These are phyloP conservation scores for Aurinia saxatilis DNA, from an alignment of 345 rosid genomes.

Conservation along the genomic window DNA sequence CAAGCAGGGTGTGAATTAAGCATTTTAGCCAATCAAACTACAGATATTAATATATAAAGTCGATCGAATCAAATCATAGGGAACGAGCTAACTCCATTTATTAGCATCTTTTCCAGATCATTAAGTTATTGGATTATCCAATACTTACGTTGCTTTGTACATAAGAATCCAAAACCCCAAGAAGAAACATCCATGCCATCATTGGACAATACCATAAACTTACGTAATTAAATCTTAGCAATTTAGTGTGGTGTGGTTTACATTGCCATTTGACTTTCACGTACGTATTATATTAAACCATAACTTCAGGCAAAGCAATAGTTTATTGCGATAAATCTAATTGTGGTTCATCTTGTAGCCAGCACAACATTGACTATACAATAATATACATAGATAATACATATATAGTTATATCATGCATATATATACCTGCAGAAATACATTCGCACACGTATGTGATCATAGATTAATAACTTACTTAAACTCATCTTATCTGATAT, in stretches of 20 bases:
- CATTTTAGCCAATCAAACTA: neutral
- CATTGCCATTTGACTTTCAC: constrained; percentile 17
- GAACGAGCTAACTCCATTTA: neutral
- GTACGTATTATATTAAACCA: constrained; percentile 5
- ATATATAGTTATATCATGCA: too few species aligned
- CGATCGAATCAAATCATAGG: neutral
- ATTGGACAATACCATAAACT: constrained; percentile 11
- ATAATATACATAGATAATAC: too few species aligned
- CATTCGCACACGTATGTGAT: constrained; percentile 11
- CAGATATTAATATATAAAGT: neutral
- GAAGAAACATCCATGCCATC: constrained; percentile 7
- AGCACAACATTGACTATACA: constrained; percentile 17
- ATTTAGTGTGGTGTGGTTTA: constrained; percentile 5
- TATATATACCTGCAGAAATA: neutral
- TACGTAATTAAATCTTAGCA: neutral
- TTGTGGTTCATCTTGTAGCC: constrained; percentile 12
- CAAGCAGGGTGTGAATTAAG: neutral
- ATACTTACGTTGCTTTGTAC: constrained; percentile 6
- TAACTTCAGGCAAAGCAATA: constrained; percentile 3
- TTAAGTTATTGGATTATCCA: constrained; percentile 1
- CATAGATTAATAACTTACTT: neutral
- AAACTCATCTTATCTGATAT: neutral
- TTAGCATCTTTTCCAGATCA: constrained; percentile 13
- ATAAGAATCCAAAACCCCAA: neutral
- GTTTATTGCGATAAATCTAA: neutral